These are phyloP conservation scores for Euphorbia pulcherrima DNA, from an alignment of 345 rosid genomes.

Conservation along the genomic window DNA sequence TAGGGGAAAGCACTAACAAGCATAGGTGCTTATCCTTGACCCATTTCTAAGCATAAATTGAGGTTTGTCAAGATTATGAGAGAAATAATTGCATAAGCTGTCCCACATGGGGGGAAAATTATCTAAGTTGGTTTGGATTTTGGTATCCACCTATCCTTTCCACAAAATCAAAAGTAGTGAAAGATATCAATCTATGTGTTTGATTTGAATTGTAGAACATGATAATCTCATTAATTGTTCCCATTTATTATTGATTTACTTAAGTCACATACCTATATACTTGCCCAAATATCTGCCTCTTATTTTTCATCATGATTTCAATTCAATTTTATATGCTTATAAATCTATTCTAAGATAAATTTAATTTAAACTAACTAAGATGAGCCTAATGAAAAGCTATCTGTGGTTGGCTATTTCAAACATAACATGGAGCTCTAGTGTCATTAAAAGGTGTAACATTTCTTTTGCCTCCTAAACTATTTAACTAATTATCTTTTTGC, in stretches of 20 bases:
- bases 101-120: conserved; percentile 1
- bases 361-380: no score
- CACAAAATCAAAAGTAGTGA: not conserved
- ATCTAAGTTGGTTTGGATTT: not conserved
- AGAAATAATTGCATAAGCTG: conserved; percentile 2
- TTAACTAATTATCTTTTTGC: no score
- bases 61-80: not conserved
- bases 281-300: not conserved
- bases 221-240: not conserved
- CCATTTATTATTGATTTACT: not conserved
- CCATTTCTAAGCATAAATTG: not conserved
- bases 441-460: no score
- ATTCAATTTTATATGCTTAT: no score
- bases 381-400: no score
- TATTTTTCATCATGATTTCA: not conserved
- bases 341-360: no score
- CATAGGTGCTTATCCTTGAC: not conserved
- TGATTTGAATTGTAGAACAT: not conserved
- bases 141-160: not conserved
- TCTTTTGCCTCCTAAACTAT: no score
- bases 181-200: not conserved
- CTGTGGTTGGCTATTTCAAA: no score
- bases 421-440: no score
- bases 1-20: not conserved
- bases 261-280: not conserved